These are phyloP conservation scores for Chenopodium formosanum DNA, from an alignment of 148 eudicot species.

Conservation along the genomic window DNA sequence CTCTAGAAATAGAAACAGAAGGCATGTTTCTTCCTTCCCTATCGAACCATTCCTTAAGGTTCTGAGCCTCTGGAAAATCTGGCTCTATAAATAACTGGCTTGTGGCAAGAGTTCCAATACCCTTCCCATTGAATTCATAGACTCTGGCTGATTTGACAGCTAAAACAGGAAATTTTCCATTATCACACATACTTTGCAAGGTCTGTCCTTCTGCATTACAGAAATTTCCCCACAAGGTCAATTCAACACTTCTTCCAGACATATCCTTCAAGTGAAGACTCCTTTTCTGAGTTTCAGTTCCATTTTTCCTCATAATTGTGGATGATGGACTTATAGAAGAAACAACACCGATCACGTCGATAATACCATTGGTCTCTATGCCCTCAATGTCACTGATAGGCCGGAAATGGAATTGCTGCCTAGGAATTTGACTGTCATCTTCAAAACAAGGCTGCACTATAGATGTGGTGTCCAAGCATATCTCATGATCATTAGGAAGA, in stretches of 20 bases:
- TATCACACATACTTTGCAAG: constrained; percentile 70
- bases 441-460: constrained; percentile 71
- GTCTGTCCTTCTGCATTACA: constrained; percentile 81
- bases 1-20: constrained; percentile 66
- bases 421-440: constrained; percentile 66
- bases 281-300: constrained; percentile 78
- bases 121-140: constrained; percentile 78
- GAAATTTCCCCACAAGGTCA: constrained; percentile 88
- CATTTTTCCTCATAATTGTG: constrained; percentile 75
- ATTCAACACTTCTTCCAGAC: constrained; percentile 86
- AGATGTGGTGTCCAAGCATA: constrained; percentile 60
- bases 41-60: constrained; percentile 69
- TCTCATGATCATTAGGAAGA: constrained; percentile 78
- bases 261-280: constrained; percentile 74
- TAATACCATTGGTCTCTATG: constrained; percentile 49
- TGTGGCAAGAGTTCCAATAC: constrained; percentile 64
- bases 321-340: constrained; percentile 60
- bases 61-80: constrained; percentile 75
- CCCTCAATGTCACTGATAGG: constrained; percentile 70
- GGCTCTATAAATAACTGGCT: constrained; percentile 82
- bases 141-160: constrained; percentile 78
- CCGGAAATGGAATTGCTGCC: constrained; percentile 73
- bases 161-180: constrained; percentile 77
- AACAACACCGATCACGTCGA: constrained; percentile 92
- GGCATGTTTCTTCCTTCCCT: constrained; percentile 62